These are phyloP conservation scores for Anthracocystis walkeri DNA, from an alignment of 1,284 basidiomycete species.

Conservation along the genomic window DNA sequence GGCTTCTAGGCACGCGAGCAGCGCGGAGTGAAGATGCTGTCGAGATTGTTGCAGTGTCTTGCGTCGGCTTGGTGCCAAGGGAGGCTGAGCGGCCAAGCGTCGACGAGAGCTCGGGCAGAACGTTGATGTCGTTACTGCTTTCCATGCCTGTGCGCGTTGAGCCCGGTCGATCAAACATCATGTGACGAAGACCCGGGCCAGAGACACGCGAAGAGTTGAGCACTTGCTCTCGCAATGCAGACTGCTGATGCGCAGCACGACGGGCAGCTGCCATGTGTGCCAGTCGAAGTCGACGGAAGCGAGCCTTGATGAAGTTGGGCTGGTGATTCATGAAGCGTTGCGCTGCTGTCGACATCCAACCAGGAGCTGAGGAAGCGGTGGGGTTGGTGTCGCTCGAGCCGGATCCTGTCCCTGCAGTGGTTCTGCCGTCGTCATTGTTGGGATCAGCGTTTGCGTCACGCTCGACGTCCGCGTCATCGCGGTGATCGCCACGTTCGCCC, in stretches of 20 bases:
- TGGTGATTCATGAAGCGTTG: slow-evolving; percentile 52
- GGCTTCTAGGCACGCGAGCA: slow-evolving; percentile 20
- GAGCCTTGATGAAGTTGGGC: slow-evolving; percentile 60
- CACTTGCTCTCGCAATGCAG: slow-evolving; percentile 58
- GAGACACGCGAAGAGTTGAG: slow-evolving; percentile 44
- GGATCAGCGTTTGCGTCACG: slow-evolving; percentile 16
- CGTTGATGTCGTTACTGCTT: slow-evolving; percentile 18
- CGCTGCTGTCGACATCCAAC: slow-evolving; percentile 47
- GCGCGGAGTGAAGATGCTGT: slow-evolving; percentile 27
- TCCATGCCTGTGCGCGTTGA: slow-evolving; percentile 37
- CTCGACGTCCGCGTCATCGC: slow-evolving; percentile 12
- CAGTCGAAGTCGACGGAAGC: slow-evolving; percentile 56
- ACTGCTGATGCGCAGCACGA: slow-evolving; percentile 59
- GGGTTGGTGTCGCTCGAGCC: slow-evolving; percentile 59
- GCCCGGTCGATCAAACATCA: slow-evolving; percentile 56
- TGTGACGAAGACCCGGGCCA: slow-evolving; percentile 55
- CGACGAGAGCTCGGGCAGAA: slow-evolving; percentile 37
- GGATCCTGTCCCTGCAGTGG: slow-evolving; percentile 48
- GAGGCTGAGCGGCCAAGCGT: slow-evolving; percentile 28
- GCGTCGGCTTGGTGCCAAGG: slow-evolving; percentile 26
- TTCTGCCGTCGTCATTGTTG: slow-evolving; percentile 44
- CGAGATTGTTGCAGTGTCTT: slow-evolving; percentile 29
- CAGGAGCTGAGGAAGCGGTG: slow-evolving; percentile 50
- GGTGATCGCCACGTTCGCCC: slow-evolving; percentile 4
- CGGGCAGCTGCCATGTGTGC: slow-evolving; percentile 62